These are phyloP conservation scores for Echium plantagineum DNA, from an alignment of 257 asterid species.

Conservation along the genomic window DNA sequence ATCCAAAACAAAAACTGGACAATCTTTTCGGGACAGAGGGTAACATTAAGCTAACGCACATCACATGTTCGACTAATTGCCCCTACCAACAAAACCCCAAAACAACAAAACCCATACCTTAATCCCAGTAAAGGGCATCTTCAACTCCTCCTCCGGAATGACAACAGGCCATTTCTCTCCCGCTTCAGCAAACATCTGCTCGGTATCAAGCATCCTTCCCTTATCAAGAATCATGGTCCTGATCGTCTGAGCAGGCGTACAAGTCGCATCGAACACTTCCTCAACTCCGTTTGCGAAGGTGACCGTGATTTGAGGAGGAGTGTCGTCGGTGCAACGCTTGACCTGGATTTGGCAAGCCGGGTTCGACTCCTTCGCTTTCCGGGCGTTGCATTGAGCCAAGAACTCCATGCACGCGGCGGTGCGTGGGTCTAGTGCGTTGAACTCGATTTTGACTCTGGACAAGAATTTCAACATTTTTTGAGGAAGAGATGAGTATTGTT, in stretches of 20 bases:
- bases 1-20: background rate
- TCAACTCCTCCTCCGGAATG: slow-evolving; percentile 64
- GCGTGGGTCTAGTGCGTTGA: slow-evolving; percentile 87
- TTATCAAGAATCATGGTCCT: slow-evolving; percentile 77
- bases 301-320: slow-evolving; percentile 76
- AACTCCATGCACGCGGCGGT: slow-evolving; percentile 89
- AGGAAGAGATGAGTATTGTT: no score
- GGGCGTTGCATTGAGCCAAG: slow-evolving; percentile 85
- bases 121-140: slow-evolving; percentile 47
- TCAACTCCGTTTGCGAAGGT: slow-evolving; percentile 84
- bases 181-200: slow-evolving; percentile 86
- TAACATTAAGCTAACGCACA: no score
- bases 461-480: slow-evolving; percentile 67
- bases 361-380: slow-evolving; percentile 80
- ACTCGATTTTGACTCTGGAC: slow-evolving; percentile 85
- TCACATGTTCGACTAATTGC: background rate
- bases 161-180: slow-evolving; percentile 93
- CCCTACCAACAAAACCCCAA: background rate
- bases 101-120: slow-evolving; percentile 34
- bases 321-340: slow-evolving; percentile 91
- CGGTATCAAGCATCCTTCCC: slow-evolving; percentile 78
- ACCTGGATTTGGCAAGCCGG: slow-evolving; percentile 81
- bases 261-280: slow-evolving; percentile 73
- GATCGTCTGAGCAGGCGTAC: slow-evolving; percentile 73
- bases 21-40: background rate